Percentiles rank a stretch among this genome's conserved stretches.
Conservation (phyloP, 2,329 filamentous ascomycete species). For the Sporothrix humicola region DNA sequence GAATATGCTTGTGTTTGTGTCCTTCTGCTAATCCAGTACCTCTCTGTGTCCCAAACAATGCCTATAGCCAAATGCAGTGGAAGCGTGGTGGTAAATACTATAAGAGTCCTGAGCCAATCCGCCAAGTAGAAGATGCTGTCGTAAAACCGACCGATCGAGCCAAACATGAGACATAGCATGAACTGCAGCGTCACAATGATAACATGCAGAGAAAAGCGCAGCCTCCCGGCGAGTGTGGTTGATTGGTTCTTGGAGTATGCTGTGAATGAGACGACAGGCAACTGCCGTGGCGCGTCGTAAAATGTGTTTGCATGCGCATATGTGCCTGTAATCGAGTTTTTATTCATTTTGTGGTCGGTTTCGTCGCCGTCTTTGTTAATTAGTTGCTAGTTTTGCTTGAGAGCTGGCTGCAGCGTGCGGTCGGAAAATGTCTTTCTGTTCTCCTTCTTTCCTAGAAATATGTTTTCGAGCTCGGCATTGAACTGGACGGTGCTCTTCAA, state of each 20-base stretch:
- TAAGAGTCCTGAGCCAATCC: neutral
- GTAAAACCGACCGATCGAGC: neutral
- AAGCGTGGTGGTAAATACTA: conserved; percentile 17
- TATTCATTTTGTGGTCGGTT: no score
- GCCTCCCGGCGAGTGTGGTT: neutral
- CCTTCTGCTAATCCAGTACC: neutral
- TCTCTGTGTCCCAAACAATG: neutral
- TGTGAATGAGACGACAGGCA: neutral
- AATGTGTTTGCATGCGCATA: neutral
- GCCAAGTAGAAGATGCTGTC: neutral
- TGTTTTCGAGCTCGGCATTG: conserved; percentile 36
- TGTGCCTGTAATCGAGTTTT: no score
- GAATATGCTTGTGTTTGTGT: neutral
- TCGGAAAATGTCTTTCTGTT: conserved; percentile 15
- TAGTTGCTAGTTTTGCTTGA: conserved; percentile 28
- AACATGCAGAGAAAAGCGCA: conserved; percentile 16
- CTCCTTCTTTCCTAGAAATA: conserved; percentile 36
- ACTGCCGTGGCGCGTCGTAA: neutral
- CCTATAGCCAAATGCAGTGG: conserved; percentile 30
- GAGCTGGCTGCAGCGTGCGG: neutral
- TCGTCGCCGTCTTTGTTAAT: no score
- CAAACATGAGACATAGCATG: conserved; percentile 20
- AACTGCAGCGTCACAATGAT: conserved; percentile 14
- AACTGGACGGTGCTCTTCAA: conserved; percentile 39
- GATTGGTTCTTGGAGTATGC: neutral